phyloP scores from a whole-genome alignment of 352 stramenopile genomes.

The Blastocystis sp. region DNA sequence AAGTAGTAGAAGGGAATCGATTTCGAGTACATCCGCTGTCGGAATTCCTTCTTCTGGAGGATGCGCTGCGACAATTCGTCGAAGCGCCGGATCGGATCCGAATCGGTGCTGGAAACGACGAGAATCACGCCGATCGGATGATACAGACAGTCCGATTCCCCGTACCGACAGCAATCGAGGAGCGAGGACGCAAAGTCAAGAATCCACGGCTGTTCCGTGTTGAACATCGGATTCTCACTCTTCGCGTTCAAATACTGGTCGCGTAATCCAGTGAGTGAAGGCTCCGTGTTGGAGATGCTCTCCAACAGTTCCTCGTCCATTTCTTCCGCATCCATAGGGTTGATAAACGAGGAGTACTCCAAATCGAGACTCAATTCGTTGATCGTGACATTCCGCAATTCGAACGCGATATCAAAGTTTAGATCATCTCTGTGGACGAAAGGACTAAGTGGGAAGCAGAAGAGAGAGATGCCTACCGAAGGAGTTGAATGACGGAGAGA shows the following conservation, averaged over 20 bases:
- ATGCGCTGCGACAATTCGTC: slow-evolving; percentile 33
- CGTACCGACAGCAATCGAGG: slow-evolving; percentile 11
- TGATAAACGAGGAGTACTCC: not conserved
- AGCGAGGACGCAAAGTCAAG: not conserved
- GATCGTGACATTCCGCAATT: not conserved
- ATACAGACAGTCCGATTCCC: not conserved
- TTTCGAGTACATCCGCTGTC: not conserved
- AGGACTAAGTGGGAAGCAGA: not conserved
- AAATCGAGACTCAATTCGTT: not conserved
- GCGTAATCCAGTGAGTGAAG: too few species aligned
- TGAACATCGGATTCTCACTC: not conserved
- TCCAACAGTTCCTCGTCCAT: not conserved
- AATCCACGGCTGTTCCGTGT: not conserved
- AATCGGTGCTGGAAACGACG: slow-evolving; percentile 2
- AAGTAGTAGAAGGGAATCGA: slow-evolving; percentile 48
- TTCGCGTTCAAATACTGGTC: too few species aligned
- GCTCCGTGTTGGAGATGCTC: not conserved
- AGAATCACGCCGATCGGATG: slow-evolving; percentile 35
- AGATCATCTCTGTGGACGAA: slow-evolving; percentile 3
- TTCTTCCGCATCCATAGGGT: not conserved
- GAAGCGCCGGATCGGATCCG: slow-evolving; percentile 16
- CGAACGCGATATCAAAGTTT: slow-evolving; percentile 9
- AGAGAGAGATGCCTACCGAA: not conserved
- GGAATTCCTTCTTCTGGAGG: not conserved
- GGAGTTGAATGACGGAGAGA: slow-evolving; percentile 11